Evolutionary conservation across 306 rosid species (phyloP), one percentile per base, ranked within the genome.

Genomic region (Betula pendula): DNA sequence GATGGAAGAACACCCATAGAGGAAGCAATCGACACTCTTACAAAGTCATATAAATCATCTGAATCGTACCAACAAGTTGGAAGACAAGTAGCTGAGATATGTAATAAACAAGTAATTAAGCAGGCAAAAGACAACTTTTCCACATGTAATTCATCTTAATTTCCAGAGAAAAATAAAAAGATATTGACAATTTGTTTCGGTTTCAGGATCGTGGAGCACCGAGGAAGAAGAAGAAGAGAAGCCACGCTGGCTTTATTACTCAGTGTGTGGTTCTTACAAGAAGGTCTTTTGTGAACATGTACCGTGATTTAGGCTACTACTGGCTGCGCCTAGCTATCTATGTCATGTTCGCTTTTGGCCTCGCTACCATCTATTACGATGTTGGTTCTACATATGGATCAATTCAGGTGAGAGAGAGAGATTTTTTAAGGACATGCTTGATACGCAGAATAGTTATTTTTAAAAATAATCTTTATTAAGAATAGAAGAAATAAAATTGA

Each of bases 301-400:
- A 51, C 5, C 79, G 85, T 5, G 85, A 86, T 73, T 17, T 58
- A 10, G 87, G 87, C 40, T 83, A 86, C 45, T 83, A 86, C 31
- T 86, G 90, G 90, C 16, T 87, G 51, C 81, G 87, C 72, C 43
- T 85, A 19, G 73, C 16, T 35, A 81, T 85, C 51, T 92, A 87
- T 50, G 50, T 77, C 42, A 35, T 60, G 43, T 74, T 79, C 76
- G 80, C 62, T n/a, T 0, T 78, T 2, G 80, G 94, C 68, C 75
- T 92, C 11, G 97, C 87, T 24, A 80, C 89, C 38, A 65, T 87
- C 69, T 92, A 65, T 82, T 73, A 78, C 60, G 33, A 82, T 56
- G 16, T 89, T 47, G 92, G 88, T 35, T 25, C 16, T 35, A 5
- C n/a, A 22, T 40, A 66, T 68, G 83, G 51, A 63, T 80, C 90